Percentiles rank a stretch among this genome's conserved stretches.
These are phyloP conservation scores for Asterochloris erici DNA, from an alignment of 139 green algal genomes.

Conservation along the genomic window DNA sequence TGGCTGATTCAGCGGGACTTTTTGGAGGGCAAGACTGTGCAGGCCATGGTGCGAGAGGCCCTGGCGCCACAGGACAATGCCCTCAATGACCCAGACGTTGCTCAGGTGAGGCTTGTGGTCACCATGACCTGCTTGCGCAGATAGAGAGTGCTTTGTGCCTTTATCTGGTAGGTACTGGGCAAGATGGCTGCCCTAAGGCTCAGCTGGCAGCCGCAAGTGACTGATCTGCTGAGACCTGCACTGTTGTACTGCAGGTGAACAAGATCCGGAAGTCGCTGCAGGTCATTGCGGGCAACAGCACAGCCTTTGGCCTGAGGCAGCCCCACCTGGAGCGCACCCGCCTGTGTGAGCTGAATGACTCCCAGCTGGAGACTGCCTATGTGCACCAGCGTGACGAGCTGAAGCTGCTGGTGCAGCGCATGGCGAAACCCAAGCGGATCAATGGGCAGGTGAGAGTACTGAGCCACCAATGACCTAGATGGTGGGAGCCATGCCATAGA, in stretches of 20 bases:
- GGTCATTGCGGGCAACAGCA: slow-evolving; percentile 59
- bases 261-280: slow-evolving; percentile 53
- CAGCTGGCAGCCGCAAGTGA: too few relatives aligned
- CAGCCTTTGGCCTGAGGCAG: slow-evolving; percentile 70
- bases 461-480: background rate
- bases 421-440: slow-evolving; percentile 47
- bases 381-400: slow-evolving; percentile 33
- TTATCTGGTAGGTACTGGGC: too few relatives aligned
- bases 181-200: too few relatives aligned
- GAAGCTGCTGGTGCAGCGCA: slow-evolving; percentile 28
- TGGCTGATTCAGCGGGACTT: slow-evolving; percentile 96
- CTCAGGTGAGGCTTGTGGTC: slow-evolving; percentile 26
- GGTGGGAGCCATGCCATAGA: background rate
- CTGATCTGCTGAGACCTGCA: background rate
- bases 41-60: slow-evolving; percentile 62
- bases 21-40: slow-evolving; percentile 70
- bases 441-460: slow-evolving; percentile 10
- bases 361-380: slow-evolving; percentile 38
- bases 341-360: slow-evolving; percentile 60
- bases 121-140: background rate
- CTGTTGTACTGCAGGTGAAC: slow-evolving; percentile 48
- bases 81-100: slow-evolving; percentile 41
- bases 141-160: too few relatives aligned
- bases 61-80: slow-evolving; percentile 78
- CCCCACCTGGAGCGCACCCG: slow-evolving; percentile 86